Evolutionary conservation across 140 eudicot species (phyloP), one percentile per base, ranked within the genome.

Genomic region (Stevia rebaudiana): DNA sequence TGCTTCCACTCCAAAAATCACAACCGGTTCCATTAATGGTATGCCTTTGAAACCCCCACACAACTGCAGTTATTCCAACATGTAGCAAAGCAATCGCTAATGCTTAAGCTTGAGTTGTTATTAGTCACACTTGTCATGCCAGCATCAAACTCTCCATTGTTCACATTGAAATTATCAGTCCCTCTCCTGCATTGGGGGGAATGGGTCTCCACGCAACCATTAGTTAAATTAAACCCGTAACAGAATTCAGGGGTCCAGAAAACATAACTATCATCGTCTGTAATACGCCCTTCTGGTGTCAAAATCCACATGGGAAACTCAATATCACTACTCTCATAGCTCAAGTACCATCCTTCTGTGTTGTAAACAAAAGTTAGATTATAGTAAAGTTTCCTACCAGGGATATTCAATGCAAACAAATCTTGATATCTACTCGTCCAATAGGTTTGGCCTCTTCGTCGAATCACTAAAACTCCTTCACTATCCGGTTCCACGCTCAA

Each of bases 61-160:
- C 90, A 83, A 0, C 18, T 35, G 59, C 90, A 83, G 6, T 80
- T 43, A n/a, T 77, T 58, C 90, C 77, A 80, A 25, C 90, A 80
- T 15, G 17, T 57, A 2, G 9, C 72, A 61, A 76, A 66, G 28
- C 90, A 80, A n/a, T 84, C 86, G 60, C 74, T 65, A 31, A 71
- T 40, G 64, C 82, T 78, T 19, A 78, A 53, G 63, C 65, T 78
- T 19, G 74, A 35, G 59, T 62, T 72, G 8, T 12, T 54, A 68
- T 63, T 73, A 6, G 11, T 11, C 22, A 1, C 13, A 11, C 3
- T 15, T n/a, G 50, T 21, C 3, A 2, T 28, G 30, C 22, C n/a
- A 31, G n/a, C 9, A 41, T 4, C 33, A 75, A 78, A 75, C 22
- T 10, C 44, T 3, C 78, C 84, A 15, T 68, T 16, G 19, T 9